Conservation (phyloP, 2,329 filamentous ascomycete species). For the Monosporascus sp. region DNA sequence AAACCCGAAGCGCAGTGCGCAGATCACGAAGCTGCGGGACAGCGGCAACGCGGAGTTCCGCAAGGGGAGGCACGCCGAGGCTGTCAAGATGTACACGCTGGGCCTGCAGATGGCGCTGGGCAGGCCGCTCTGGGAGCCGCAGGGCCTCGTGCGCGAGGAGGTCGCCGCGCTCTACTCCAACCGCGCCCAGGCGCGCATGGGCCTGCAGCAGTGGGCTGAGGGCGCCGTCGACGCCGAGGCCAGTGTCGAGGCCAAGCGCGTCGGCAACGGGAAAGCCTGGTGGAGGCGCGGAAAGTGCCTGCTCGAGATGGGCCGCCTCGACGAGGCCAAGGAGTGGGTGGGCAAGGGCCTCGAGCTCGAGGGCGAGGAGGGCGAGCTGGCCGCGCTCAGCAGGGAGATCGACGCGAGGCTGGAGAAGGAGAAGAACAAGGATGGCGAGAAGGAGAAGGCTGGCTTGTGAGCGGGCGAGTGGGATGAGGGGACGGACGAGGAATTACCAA, state of each 20-base stretch:
- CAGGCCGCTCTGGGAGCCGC: conserved; percentile 83
- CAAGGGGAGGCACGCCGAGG: conserved; percentile 69
- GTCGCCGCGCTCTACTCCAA: conserved; percentile 75
- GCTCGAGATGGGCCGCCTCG: conserved; percentile 81
- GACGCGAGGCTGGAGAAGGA: conserved; percentile 40
- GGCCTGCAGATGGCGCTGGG: conserved; percentile 83
- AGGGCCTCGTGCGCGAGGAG: conserved; percentile 79
- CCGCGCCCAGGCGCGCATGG: conserved; percentile 86
- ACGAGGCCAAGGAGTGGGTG: conserved; percentile 79
- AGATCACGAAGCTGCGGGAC: conserved; percentile 88
- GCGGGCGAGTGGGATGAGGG: no score
- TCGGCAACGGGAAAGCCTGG: conserved; percentile 91
- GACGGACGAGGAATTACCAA: no score
- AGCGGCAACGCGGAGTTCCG: conserved; percentile 77
- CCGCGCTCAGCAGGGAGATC: conserved; percentile 59
- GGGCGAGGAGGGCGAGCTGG: conserved; percentile 61
- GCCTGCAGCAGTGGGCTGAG: conserved; percentile 74
- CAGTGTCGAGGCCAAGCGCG: conserved; percentile 80
- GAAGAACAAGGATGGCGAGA: conserved; percentile 20
- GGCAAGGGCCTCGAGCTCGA: conserved; percentile 76
- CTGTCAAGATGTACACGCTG: conserved; percentile 75
- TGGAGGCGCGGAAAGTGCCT: conserved; percentile 82
- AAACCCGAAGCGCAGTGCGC: conserved; percentile 84
- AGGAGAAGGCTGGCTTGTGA: not conserved
- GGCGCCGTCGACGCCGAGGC: conserved; percentile 82